These are phyloP conservation scores for Candolleomyces efflorescens DNA, from an alignment of 768 basidiomycete species.

Conservation along the genomic window DNA sequence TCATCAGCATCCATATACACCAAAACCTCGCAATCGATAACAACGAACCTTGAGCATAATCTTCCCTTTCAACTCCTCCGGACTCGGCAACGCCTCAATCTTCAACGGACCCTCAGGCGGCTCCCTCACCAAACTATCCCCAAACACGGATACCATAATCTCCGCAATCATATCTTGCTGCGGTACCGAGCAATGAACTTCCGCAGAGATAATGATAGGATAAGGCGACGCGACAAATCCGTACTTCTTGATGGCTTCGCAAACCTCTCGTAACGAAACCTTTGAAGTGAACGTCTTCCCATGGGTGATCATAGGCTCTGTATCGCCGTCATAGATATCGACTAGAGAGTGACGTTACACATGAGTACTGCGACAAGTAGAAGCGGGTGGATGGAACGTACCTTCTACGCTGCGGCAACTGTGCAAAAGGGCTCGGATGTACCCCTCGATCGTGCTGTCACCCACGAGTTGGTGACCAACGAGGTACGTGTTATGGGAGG, in stretches of 20 bases:
- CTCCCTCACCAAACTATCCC: conserved; percentile 35
- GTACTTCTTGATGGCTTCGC: conserved; percentile 84
- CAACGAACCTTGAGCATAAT: conserved; percentile 71
- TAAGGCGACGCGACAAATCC: conserved; percentile 93
- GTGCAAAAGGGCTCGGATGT: conserved; percentile 83
- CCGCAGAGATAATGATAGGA: conserved; percentile 96
- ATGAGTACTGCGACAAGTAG: conserved; percentile 40
- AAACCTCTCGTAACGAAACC: conserved; percentile 78
- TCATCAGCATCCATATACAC: background rate
- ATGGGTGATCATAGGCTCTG: conserved; percentile 87
- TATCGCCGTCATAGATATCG: conserved; percentile 87
- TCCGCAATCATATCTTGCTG: conserved; percentile 48
- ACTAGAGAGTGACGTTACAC: conserved; percentile 54
- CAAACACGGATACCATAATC: conserved; percentile 46
- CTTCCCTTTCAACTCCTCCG: conserved; percentile 75
- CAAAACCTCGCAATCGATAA: background rate
- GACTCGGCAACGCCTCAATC: conserved; percentile 73
- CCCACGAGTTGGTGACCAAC: conserved; percentile 85
- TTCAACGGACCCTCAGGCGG: conserved; percentile 36
- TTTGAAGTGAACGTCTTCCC: conserved; percentile 90
- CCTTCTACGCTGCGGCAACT: conserved; percentile 90
- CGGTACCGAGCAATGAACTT: conserved; percentile 78
- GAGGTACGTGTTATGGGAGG: conserved; percentile 92
- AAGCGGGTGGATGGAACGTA: conserved; percentile 43
- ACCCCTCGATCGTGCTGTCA: conserved; percentile 83